These are phyloP conservation scores for Geotrichum bryndzae DNA, from an alignment of 1,139 yeast genomes.

Conservation along the genomic window DNA sequence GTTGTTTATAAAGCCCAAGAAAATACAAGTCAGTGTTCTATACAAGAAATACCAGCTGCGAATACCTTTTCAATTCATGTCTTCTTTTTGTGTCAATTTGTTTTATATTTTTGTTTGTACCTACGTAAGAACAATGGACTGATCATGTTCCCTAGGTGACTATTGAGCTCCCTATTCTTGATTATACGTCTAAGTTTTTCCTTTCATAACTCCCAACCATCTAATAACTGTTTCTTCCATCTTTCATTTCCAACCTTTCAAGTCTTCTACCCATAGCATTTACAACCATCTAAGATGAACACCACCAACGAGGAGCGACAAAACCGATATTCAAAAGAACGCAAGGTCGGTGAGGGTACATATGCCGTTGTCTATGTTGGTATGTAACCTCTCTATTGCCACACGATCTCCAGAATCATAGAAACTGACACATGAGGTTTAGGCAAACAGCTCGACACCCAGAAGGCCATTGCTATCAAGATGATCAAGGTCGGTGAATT, in stretches of 20 bases:
- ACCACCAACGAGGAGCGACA: conserved; percentile 14
- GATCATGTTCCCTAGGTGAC: too few species aligned
- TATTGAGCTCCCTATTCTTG: background rate
- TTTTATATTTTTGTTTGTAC: too few species aligned
- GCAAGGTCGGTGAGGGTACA: conserved; percentile 97
- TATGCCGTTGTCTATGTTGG: conserved; percentile 96
- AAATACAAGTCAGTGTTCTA: too few species aligned
- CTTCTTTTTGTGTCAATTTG: background rate
- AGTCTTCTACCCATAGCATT: background rate
- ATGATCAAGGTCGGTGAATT: conserved; percentile 92
- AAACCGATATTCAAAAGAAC: conserved; percentile 39
- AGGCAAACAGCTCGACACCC: conserved; percentile 16
- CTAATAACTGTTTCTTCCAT: background rate
- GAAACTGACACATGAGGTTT: background rate
- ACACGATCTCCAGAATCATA: conserved; percentile 26
- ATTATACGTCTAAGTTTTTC: background rate
- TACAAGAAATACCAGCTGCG: too few species aligned
- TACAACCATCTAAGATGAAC: conserved; percentile 4
- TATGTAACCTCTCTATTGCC: conserved; percentile 37
- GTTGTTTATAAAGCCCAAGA: too few species aligned
- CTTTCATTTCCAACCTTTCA: background rate
- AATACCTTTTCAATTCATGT: background rate
- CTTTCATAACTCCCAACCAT: background rate
- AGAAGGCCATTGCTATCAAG: conserved; percentile 69
- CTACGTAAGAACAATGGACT: too few species aligned